Conservation (phyloP, 1,139 yeast genomes). For the Taphrina deformans region DNA sequence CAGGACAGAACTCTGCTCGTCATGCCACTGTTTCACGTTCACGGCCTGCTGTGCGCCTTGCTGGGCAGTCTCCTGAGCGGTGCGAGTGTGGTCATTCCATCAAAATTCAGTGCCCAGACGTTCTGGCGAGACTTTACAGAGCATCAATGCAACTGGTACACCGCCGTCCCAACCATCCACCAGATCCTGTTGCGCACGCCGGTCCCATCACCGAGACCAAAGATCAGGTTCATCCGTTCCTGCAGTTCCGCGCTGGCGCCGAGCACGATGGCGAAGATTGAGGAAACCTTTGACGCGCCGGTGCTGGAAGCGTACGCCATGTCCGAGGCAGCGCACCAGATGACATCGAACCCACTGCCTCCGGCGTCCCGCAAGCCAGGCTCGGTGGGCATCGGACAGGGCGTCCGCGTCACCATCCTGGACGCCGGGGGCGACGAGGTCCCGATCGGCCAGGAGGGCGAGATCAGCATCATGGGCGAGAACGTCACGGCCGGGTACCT, state of each 20-base stretch:
- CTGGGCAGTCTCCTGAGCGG: conserved; percentile 60
- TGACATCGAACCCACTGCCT: conserved; percentile 67
- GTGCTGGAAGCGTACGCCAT: conserved; percentile 75
- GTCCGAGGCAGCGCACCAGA: conserved; percentile 73
- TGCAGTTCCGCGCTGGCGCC: conserved; percentile 71
- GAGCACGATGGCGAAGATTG: conserved; percentile 57
- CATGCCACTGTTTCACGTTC: conserved; percentile 75
- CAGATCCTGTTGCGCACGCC: conserved; percentile 58
- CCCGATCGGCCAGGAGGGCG: conserved; percentile 58
- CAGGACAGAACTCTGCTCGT: conserved; percentile 60
- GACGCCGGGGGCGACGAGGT: conserved; percentile 53
- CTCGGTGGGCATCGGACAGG: conserved; percentile 70
- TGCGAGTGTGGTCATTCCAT: conserved; percentile 62
- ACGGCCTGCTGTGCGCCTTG: conserved; percentile 64
- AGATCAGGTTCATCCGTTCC: conserved; percentile 63
- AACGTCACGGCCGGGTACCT: conserved; percentile 71
- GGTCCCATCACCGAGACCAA: conserved; percentile 54
- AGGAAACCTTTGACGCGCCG: conserved; percentile 59
- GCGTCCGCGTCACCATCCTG: conserved; percentile 56
- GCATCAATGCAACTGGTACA: conserved; percentile 62
- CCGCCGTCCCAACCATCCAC: conserved; percentile 74
- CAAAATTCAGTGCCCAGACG: conserved; percentile 56
- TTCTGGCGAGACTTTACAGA: conserved; percentile 60
- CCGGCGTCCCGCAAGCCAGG: conserved; percentile 65
- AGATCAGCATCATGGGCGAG: conserved; percentile 62